Conservation (phyloP, 768 basidiomycete genomes). For the Pleurotus giganteus region DNA sequence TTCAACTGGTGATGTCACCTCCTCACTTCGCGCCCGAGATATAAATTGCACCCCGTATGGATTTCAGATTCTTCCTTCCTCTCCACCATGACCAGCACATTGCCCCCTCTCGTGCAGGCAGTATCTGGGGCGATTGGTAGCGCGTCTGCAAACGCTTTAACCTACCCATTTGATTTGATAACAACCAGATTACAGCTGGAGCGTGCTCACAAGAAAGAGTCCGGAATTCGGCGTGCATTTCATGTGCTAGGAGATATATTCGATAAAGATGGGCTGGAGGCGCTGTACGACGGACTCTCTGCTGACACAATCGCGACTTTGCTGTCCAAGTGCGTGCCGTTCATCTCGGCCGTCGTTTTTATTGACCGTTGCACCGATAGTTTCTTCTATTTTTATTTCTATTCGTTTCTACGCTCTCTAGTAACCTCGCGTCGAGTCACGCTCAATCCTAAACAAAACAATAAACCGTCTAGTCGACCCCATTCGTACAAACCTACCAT, state of each 20-base stretch:
- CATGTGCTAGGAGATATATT: conserved; percentile 36
- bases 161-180: conserved; percentile 61
- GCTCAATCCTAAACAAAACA: conserved; percentile 10
- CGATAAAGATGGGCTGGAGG: conserved; percentile 36
- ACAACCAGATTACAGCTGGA: conserved; percentile 48
- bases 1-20: no score
- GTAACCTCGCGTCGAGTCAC: conserved; percentile 31
- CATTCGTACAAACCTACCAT: conserved; percentile 32
- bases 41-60: not conserved
- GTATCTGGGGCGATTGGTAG: conserved; percentile 56
- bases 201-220: conserved; percentile 21
- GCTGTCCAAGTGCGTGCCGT: conserved; percentile 45
- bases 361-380: conserved; percentile 22
- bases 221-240: conserved; percentile 29
- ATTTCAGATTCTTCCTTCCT: not conserved
- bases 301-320: conserved; percentile 54
- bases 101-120: conserved; percentile 61
- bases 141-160: conserved; percentile 48
- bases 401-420: conserved; percentile 44
- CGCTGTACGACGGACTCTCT: conserved; percentile 49
- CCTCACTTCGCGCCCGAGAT: no score
- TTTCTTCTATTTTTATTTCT: conserved; percentile 61
- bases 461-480: not conserved
- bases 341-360: not conserved
- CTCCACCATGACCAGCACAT: conserved; percentile 49